These are phyloP conservation scores for Calocybe gangraenosa DNA, from an alignment of 768 basidiomycete species.

Conservation along the genomic window DNA sequence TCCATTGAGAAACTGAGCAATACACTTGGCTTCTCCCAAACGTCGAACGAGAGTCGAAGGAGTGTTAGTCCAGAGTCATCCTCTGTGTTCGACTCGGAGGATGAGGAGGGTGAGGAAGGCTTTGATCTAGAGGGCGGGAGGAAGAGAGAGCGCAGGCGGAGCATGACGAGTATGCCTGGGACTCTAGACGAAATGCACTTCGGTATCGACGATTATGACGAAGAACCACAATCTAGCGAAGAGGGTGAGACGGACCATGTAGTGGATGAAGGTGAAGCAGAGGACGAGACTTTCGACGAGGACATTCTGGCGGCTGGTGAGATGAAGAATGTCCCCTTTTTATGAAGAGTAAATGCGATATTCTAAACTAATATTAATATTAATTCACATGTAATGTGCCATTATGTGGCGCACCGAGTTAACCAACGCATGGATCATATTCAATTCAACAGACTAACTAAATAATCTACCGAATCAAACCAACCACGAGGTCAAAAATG, in stretches of 20 bases:
- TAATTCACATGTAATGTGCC: background rate
- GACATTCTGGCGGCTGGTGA: conserved; percentile 77
- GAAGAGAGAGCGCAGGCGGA: conserved; percentile 47
- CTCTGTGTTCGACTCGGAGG: conserved; percentile 50
- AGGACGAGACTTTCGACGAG: conserved; percentile 74
- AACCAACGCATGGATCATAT: background rate
- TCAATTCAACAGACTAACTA: too few species aligned
- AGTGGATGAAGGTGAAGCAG: conserved; percentile 57
- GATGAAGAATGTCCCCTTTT: conserved; percentile 74
- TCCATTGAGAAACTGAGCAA: conserved; percentile 70
- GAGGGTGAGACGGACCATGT: conserved; percentile 31
- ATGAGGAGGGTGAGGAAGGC: conserved; percentile 42
- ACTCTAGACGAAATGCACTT: conserved; percentile 65
- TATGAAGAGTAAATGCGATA: conserved; percentile 28
- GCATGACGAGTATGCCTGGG: conserved; percentile 85
- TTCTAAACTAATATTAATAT: background rate
- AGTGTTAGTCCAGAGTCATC: conserved; percentile 57
- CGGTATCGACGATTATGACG: conserved; percentile 38
- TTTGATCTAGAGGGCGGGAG: conserved; percentile 36
- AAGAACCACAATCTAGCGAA: conserved; percentile 29
- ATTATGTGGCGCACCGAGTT: background rate
- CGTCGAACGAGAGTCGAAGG: conserved; percentile 33
- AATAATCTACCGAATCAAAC: too few species aligned
- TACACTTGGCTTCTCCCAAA: conserved; percentile 46
- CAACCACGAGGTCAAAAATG: too few species aligned